Conservation (phyloP, 371 early-diverging fungal genomes). For the Rhizopus sp. region DNA sequence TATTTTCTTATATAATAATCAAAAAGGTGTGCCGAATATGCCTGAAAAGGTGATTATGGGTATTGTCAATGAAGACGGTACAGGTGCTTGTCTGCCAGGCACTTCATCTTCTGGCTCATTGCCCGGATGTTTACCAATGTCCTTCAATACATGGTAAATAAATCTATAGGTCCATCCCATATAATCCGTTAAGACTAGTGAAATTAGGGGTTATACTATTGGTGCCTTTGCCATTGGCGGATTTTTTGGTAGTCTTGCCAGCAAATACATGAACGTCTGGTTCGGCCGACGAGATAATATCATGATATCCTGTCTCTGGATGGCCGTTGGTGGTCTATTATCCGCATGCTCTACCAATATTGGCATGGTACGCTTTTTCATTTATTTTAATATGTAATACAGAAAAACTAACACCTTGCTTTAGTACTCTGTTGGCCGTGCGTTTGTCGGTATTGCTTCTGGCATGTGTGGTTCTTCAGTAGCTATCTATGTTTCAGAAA, state of each 20-base stretch:
- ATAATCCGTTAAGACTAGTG: not conserved
- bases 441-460: conserved; percentile 83
- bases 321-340: conserved; percentile 42
- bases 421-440: conserved; percentile 71
- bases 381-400: not conserved
- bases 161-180: not conserved
- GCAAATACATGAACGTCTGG: conserved; percentile 40
- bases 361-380: conserved; percentile 32
- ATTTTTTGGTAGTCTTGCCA: conserved; percentile 44
- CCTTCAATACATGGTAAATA: conserved; percentile 33
- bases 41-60: conserved; percentile 40
- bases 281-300: conserved; percentile 45
- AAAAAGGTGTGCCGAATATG: conserved; percentile 52
- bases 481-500: conserved; percentile 80
- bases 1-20: not conserved
- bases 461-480: conserved; percentile 66
- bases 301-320: conserved; percentile 37
- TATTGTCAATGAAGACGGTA: conserved; percentile 14
- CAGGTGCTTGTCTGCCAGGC: conserved; percentile 30
- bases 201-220: conserved; percentile 45
- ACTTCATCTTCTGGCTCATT: conserved; percentile 21
- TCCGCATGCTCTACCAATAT: conserved; percentile 42
- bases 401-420: not conserved
- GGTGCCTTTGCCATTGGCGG: conserved; percentile 51
- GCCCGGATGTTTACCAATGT: conserved; percentile 51